Base-by-base conservation (phyloP, 2,329 filamentous ascomycete species). In the Lasiodiplodia sp. region DNA sequence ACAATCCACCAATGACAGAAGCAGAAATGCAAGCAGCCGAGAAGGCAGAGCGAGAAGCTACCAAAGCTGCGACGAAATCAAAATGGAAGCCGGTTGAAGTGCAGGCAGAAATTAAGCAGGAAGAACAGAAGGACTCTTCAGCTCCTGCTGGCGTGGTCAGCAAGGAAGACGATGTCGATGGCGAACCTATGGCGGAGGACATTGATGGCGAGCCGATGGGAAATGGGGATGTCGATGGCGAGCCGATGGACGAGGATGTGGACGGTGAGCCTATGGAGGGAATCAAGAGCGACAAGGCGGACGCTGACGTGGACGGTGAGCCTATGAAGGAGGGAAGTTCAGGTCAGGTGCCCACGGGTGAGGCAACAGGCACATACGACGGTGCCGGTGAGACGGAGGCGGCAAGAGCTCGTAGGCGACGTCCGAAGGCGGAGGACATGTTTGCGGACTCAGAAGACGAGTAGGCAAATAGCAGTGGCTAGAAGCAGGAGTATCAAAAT, bases 341-440 rank as follows among this genome's bases (percentile, higher is more conserved):
- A 14, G 53, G 34, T 25, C 44, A 66, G 7, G 40, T 31, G 49
- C 34, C 40, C 16, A 18, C 28, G 37, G 18, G 23, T 21, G 57
- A 67, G 38, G 23, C 56, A 34, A 18, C 25, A 58, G 64, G 25
- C 23, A 65, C 11, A 21, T 57, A 63, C 11, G 70, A 75, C 53
- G 71, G 75, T 8, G 67, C 75, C 18, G 75, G 75, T 47, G 78
- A 80, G 71, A 77, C 77, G 1, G 75, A 75, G 44, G 78, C 78
- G 12, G 78, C 78, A 38, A 75, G 77, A 55, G 78, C 78, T 70
- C 73, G 76, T 6, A 71, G 77, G 18, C 69, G 75, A 18, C 72
- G 79, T 53, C 78, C 79, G 7, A 77, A 72, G 60, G 79, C 79
- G 6, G 78, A 79, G 69, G 79, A 81, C 68, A 80, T 81, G 78